Base-by-base conservation (phyloP, 176 grass and related monocot genomes). In the Melocanna baccifera region DNA sequence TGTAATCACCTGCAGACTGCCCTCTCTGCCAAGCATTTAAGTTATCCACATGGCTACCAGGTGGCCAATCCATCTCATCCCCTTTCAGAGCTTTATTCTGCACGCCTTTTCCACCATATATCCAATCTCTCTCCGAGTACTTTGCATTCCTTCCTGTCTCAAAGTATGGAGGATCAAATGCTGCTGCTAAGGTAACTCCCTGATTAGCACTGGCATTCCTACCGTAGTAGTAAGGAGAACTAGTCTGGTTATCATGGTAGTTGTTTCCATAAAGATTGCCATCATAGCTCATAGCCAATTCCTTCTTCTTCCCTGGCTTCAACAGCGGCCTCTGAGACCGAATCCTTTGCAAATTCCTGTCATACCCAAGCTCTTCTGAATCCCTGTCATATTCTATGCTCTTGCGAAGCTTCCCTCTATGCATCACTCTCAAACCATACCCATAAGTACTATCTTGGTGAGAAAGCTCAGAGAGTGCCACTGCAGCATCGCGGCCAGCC, bases 271-370 rank as follows among this genome's bases (percentile, higher is more conserved):
- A 78, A 36, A 77, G 78, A 67, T 82, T 81, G 47, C n/a, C 62
- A 34, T 87, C 87, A 81, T 93, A 93, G 82, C 57, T 78, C 52
- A 26, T 73, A 73, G 52, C 7, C 25, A 80, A 13, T 43, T 91
- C 91, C 85, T 96, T 94, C 76, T 81, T 91, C 85, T 92, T 99
- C 56, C 65, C 83, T 78, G 84, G 78, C 87, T 94, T 92, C 36
- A 82, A 11, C 69, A 86, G 69, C 34, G 18, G 47, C 45, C 53
- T 92, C 2, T 70, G 63, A 82, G 87, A 30, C 26, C 78, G 78
- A n/a, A 48, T 55, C 62, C 68, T 80, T 28, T 84, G 62, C 68
- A 79, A 77, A 53, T 84, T 70, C 78, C 30, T 77, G 13, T 74
- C 85, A 68, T 86, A 73, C 81, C 78, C 86, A 20, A 75, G 20